phyloP scores from a whole-genome alignment of 306 rosid genomes.

The Lathyrus sativus region DNA sequence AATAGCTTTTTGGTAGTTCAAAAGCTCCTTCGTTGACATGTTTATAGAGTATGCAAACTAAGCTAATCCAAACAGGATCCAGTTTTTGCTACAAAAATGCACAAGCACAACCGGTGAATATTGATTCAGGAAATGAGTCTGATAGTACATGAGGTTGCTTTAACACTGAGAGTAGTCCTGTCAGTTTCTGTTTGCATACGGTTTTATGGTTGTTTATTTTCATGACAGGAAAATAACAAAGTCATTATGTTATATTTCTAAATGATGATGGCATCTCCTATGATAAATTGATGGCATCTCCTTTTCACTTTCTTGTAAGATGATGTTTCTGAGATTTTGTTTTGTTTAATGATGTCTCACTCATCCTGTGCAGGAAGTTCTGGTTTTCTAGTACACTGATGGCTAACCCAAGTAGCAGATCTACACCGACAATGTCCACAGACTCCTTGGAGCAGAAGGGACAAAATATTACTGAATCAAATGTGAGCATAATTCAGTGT shows the following conservation, averaged over 20 bases:
- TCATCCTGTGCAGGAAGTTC: no score
- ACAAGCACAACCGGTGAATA: conserved; percentile 62
- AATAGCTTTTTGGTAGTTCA: neutral
- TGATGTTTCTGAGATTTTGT: no score
- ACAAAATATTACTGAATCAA: no score
- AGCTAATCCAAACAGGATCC: conserved; percentile 12
- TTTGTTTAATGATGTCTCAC: no score
- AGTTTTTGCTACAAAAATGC: conserved; percentile 58
- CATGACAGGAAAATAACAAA: neutral
- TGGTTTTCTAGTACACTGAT: no score
- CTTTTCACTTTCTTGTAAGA: no score
- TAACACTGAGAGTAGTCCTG: neutral
- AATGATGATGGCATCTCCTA: neutral
- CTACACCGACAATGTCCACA: no score
- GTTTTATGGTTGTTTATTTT: neutral
- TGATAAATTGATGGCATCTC: neutral
- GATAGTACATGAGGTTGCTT: conserved; percentile 51
- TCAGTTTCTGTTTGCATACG: neutral
- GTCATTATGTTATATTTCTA: conserved; percentile 1
- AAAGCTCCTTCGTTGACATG: conserved; percentile 12
- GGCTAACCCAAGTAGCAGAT: no score
- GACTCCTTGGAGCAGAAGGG: no score
- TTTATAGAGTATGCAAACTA: conserved; percentile 8
- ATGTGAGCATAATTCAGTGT: no score
- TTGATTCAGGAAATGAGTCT: conserved; percentile 86